Conservation (phyloP, 164 flowering plant species). For the Vitis cinerea region DNA sequence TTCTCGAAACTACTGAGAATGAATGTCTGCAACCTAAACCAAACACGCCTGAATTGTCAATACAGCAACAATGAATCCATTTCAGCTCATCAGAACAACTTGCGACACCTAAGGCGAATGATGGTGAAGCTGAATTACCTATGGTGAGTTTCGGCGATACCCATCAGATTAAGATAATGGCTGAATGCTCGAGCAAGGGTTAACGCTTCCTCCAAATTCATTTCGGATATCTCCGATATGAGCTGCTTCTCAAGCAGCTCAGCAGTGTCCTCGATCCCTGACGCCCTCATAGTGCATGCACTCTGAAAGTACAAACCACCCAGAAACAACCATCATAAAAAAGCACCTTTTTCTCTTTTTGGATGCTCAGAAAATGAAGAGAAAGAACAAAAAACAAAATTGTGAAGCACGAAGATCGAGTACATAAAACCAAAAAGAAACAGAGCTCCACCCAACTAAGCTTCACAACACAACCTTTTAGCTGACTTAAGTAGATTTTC, state of each 20-base stretch:
- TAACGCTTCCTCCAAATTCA: constrained; percentile 82
- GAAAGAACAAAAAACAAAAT: no score
- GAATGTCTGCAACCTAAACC: not conserved
- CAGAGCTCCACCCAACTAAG: no score
- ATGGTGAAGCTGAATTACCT: constrained; percentile 38
- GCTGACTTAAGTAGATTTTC: no score
- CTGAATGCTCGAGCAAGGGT: constrained; percentile 81
- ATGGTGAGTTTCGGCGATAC: constrained; percentile 92
- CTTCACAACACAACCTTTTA: no score
- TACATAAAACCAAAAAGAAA: no score
- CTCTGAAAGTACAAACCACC: constrained; percentile 35
- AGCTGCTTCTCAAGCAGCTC: constrained; percentile 79
- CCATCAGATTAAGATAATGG: constrained; percentile 78
- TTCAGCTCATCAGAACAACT: not conserved
- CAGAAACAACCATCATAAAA: not conserved
- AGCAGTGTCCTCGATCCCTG: constrained; percentile 75
- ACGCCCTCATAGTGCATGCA: constrained; percentile 73
- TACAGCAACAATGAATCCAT: not conserved
- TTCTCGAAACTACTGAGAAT: no score
- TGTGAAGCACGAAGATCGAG: no score
- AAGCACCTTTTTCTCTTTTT: no score
- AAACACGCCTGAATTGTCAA: not conserved
- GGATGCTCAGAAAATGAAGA: no score
- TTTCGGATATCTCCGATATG: constrained; percentile 66
- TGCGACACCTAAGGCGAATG: not conserved